These are phyloP conservation scores for Yamadazyma akitaensis DNA, from an alignment of 805 yeast species.

Conservation along the genomic window DNA sequence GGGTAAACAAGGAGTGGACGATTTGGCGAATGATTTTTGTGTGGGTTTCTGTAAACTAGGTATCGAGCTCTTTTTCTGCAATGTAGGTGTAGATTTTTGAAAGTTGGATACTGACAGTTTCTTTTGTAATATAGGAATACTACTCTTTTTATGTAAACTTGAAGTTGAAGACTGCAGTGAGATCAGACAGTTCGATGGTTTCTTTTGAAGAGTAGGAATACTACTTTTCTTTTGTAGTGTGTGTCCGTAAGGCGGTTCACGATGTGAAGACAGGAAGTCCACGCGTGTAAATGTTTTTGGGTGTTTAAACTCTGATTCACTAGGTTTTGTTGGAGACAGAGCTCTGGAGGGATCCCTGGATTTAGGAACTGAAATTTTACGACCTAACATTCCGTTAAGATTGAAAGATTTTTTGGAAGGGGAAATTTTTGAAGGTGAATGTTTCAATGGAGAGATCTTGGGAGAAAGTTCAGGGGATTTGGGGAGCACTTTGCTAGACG, in stretches of 20 bases:
- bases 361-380: constrained; percentile 11
- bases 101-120: constrained; percentile 14
- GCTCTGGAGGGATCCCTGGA: constrained; percentile 12
- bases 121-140: constrained; percentile 18
- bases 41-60: constrained; percentile 17
- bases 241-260: background rate
- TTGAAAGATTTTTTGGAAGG: constrained; percentile 41
- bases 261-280: constrained; percentile 8
- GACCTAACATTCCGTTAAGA: constrained; percentile 28
- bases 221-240: constrained; percentile 18
- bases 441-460: background rate
- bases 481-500: background rate
- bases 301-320: constrained; percentile 5
- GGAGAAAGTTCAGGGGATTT: background rate
- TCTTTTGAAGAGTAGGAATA: constrained; percentile 17
- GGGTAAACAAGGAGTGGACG: constrained; percentile 14
- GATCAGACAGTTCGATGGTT: constrained; percentile 13
- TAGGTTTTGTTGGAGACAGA: constrained; percentile 14
- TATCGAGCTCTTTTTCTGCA: constrained; percentile 15
- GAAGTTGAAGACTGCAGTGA: constrained; percentile 15
- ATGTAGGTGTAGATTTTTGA: constrained; percentile 17
- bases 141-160: constrained; percentile 11
- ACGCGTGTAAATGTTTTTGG: constrained; percentile 5
- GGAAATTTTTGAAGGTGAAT: constrained; percentile 24
- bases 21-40: constrained; percentile 16